Percentiles rank a stretch among this genome's conserved stretches.
phyloP scores from a whole-genome alignment of 164 flowering plant genomes.

The Magnolia kwangsiensis region DNA sequence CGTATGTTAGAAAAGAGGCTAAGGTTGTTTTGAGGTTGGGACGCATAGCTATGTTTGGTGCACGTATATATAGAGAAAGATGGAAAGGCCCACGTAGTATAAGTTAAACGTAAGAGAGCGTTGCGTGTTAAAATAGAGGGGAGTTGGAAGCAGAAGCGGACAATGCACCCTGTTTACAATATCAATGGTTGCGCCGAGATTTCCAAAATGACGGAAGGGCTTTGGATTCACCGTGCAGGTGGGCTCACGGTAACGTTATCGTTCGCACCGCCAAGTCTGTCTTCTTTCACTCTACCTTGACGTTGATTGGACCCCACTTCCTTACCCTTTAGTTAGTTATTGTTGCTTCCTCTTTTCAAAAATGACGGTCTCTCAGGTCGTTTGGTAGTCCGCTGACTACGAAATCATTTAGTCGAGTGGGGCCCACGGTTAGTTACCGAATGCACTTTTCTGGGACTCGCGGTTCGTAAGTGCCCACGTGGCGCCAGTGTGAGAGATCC shows the following conservation, averaged over 20 bases:
- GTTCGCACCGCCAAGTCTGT: not conserved
- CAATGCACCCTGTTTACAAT: constrained; percentile 7
- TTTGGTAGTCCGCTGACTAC: too few relatives aligned
- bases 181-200: constrained; percentile 20
- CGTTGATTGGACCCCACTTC: not conserved
- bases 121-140: not conserved
- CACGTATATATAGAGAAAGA: constrained; percentile 1
- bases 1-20: not conserved
- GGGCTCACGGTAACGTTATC: not conserved
- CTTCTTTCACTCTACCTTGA: not conserved
- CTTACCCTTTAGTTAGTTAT: too few relatives aligned
- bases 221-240: constrained; percentile 10
- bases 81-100: not conserved
- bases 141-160: not conserved
- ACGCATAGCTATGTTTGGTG: too few relatives aligned
- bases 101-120: not conserved
- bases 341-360: not conserved
- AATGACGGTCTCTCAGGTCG: not conserved
- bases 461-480: too few relatives aligned
- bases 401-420: too few relatives aligned
- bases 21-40: not conserved
- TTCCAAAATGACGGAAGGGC: constrained; percentile 11
- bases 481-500: too few relatives aligned
- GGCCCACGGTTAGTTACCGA: too few relatives aligned
- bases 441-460: too few relatives aligned